Evolutionary conservation across 805 yeast species (phyloP), one percentile per base, ranked within the genome.

Genomic region (Torulaspora maleeae): DNA sequence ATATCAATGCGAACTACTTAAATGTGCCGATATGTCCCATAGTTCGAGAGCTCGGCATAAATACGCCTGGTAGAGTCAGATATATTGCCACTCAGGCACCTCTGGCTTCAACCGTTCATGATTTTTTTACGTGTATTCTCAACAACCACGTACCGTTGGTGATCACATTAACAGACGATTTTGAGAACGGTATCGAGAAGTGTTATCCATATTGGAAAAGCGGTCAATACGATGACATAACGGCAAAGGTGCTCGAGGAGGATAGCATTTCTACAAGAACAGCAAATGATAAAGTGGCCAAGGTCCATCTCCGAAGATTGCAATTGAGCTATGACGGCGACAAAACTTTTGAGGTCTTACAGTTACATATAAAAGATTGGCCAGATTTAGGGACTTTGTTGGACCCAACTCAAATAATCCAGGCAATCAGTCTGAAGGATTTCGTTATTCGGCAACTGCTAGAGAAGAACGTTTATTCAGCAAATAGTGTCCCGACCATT

Each of bases 41-140:
- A 15, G 37, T 44, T 27, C 30, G 50, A 13, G 34, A 33, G 36
- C 38, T 15, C 17, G 30, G 11, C 10, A 25, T 38, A 15, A 64
- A 64, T 41, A 48, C 66, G 33, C 65, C 65, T 15, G 57, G 68
- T 28, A 59, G 56, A 36, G 60, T 66, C 32, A 73, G 75, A 33
- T 85, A 83, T 59, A 86, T 90, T 55, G 96, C 95, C 0, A 77
- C 95, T 1, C 96, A 91, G 63, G 99, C 96, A 2, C 99, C 99
- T 2, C 64, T 86, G 48, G 63, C 61, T 2, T 74, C 75, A 30
- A 91, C 98, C 0, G 74, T 82, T 20, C 80, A 79, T 16, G 96
- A 91, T 62, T 90, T 91, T 58, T 89, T 95, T 83, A 83, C 82
- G 45, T 79, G 89, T 68, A 74, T 86, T 12, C 69, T 78, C 34